phyloP scores from a whole-genome alignment of 2,329 filamentous ascomycete species.

The Clarireedia hainanense region DNA sequence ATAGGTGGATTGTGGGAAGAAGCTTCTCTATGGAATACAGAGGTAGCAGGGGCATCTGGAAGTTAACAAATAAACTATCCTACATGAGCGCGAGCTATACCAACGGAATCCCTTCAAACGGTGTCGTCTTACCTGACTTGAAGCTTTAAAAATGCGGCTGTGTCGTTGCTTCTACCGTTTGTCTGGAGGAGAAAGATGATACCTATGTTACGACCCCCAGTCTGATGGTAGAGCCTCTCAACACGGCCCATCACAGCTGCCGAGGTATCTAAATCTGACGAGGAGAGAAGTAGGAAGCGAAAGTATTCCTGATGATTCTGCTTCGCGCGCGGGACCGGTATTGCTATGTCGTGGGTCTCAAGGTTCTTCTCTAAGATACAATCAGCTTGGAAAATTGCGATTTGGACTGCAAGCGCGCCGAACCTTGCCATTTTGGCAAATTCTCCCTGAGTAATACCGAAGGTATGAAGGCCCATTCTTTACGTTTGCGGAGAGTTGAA shows the following conservation, averaged over 20 bases:
- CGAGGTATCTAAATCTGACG: constrained; percentile 17
- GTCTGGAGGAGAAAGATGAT: constrained; percentile 28
- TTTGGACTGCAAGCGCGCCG: neutral
- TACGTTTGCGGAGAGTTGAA: constrained; percentile 25
- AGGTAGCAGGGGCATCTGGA: constrained; percentile 27
- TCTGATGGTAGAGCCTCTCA: constrained; percentile 27
- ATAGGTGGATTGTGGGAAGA: constrained; percentile 18
- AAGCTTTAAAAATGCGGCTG: constrained; percentile 22
- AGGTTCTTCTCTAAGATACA: constrained; percentile 18
- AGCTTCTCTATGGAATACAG: constrained; percentile 19
- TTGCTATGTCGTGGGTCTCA: constrained; percentile 25
- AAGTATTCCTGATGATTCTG: constrained; percentile 15
- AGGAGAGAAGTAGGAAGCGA: constrained; percentile 24
- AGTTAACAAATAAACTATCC: constrained; percentile 20
- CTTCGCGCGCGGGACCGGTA: constrained; percentile 18
- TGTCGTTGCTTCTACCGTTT: constrained; percentile 15
- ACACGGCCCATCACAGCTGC: constrained; percentile 20
- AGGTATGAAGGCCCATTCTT: constrained; percentile 24
- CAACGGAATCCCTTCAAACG: neutral
- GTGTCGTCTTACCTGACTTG: constrained; percentile 23
- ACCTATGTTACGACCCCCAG: constrained; percentile 25
- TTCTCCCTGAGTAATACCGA: constrained; percentile 19
- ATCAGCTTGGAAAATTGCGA: constrained; percentile 2
- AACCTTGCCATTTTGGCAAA: constrained; percentile 27
- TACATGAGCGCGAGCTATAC: constrained; percentile 3